A percentile compares a stretch with the other conserved stretches of the same genome.
Evolutionary conservation across 768 basidiomycete genomes (phyloP).

Genomic region (Naematelia aurantialba): DNA sequence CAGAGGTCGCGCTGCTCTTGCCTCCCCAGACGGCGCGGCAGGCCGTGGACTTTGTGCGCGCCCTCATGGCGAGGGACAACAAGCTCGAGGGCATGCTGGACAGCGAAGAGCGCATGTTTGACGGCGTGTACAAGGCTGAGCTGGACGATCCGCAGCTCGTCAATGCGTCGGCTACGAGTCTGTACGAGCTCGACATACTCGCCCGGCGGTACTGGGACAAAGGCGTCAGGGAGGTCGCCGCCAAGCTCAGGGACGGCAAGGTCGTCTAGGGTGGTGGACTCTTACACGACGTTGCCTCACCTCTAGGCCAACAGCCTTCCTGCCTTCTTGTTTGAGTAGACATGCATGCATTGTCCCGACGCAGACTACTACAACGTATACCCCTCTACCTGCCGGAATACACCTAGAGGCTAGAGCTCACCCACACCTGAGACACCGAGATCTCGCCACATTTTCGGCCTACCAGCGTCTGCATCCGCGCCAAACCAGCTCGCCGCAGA

Average conservation of each 20-base stretch:
- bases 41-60: conserved; percentile 68
- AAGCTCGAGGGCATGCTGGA: conserved; percentile 78
- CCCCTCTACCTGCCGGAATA: background rate
- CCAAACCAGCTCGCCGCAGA: conserved; percentile 72
- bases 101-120: conserved; percentile 76
- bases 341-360: background rate
- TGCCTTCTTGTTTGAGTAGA: background rate
- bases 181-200: conserved; percentile 72
- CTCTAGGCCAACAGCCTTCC: no score
- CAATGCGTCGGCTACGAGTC: conserved; percentile 67
- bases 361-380: conserved; percentile 1
- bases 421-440: conserved; percentile 67
- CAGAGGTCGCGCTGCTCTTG: conserved; percentile 76
- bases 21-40: conserved; percentile 64
- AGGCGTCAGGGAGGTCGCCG: conserved; percentile 65
- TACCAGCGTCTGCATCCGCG: conserved; percentile 68
- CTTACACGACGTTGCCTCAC: background rate
- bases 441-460: conserved; percentile 68
- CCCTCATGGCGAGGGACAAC: conserved; percentile 69
- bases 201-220: conserved; percentile 60
- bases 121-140: conserved; percentile 80
- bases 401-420: conserved; percentile 55
- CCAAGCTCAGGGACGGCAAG: conserved; percentile 39
- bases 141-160: conserved; percentile 71
- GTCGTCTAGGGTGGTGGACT: conserved; percentile 6